These are phyloP conservation scores for Cyclostephanos tholiformis DNA, from an alignment of 108 stramenopile species.

Conservation along the genomic window DNA sequence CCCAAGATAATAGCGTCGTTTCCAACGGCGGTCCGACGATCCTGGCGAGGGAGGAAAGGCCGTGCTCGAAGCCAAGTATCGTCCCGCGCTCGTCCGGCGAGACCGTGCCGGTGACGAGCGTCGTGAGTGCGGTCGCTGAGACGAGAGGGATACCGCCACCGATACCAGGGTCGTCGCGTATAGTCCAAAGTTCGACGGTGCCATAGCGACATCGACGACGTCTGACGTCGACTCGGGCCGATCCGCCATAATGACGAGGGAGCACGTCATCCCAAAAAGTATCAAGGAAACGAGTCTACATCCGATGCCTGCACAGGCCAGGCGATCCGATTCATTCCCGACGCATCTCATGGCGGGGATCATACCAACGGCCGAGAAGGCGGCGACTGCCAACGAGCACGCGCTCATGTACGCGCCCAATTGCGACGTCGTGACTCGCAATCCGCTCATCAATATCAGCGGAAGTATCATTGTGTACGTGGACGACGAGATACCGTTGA, in stretches of 20 bases:
- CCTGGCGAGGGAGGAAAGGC: constrained; percentile 73
- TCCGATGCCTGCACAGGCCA: constrained; percentile 53
- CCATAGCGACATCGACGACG: background rate
- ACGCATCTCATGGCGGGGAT: constrained; percentile 50
- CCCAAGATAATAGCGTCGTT: constrained; percentile 43
- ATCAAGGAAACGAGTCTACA: constrained; percentile 34
- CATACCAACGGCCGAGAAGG: constrained; percentile 67
- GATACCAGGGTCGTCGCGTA: constrained; percentile 32
- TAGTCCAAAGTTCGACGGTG: constrained; percentile 14
- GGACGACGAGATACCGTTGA: constrained; percentile 68
- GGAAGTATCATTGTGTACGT: constrained; percentile 67
- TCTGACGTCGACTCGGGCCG: constrained; percentile 6
- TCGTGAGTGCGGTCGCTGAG: constrained; percentile 82
- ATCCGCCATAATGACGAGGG: constrained; percentile 6
- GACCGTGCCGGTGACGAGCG: constrained; percentile 71
- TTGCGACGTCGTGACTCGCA: constrained; percentile 52
- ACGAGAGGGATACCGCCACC: constrained; percentile 57
- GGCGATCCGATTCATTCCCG: constrained; percentile 37
- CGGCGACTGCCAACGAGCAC: constrained; percentile 62
- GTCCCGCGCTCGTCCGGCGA: constrained; percentile 61
- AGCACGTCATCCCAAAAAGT: constrained; percentile 42
- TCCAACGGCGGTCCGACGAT: constrained; percentile 69
- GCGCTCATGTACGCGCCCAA: constrained; percentile 72
- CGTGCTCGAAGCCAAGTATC: constrained; percentile 80
- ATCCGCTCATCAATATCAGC: constrained; percentile 55